A percentile compares a stretch with the other conserved stretches of the same genome.
Conservation (phyloP, 495 filamentous ascomycete species). For the Neurospora sp. region DNA sequence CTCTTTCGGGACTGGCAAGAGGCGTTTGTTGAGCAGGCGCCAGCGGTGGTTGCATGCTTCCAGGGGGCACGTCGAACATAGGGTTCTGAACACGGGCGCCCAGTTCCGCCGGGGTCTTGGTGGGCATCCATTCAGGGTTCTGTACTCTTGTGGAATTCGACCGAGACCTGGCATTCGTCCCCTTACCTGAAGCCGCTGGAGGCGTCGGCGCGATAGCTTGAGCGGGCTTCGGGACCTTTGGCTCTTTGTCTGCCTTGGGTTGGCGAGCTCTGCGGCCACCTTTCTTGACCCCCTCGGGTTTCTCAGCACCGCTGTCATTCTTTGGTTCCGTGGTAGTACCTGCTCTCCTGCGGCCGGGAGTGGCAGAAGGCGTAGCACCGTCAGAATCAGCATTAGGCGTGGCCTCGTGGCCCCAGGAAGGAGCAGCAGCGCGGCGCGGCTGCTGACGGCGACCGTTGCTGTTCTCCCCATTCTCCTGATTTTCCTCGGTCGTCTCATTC, state of each 20-base stretch:
- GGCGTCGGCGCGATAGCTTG: constrained; percentile 36
- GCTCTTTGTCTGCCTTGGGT: constrained; percentile 31
- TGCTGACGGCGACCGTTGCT: constrained; percentile 35
- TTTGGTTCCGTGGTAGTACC: constrained; percentile 24
- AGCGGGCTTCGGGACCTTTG: constrained; percentile 17
- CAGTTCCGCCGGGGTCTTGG: constrained; percentile 25
- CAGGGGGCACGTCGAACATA: constrained; percentile 25
- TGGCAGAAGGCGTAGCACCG: constrained; percentile 36
- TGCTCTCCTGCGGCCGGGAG: constrained; percentile 42
- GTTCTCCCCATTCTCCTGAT: constrained; percentile 40
- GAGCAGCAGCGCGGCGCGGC: constrained; percentile 44
- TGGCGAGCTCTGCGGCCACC: constrained; percentile 33
- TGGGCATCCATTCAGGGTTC: constrained; percentile 26
- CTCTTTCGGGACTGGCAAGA: constrained; percentile 29
- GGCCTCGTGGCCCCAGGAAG: constrained; percentile 38
- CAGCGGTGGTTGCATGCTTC: constrained; percentile 31
- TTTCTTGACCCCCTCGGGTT: constrained; percentile 39
- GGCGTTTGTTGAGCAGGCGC: constrained; percentile 21
- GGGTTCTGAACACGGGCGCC: constrained; percentile 15
- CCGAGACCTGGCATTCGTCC: constrained; percentile 33
- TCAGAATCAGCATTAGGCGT: constrained; percentile 44
- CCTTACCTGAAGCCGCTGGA: constrained; percentile 11
- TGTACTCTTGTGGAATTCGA: constrained; percentile 33
- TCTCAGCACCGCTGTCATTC: constrained; percentile 46
- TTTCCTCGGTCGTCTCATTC: constrained; percentile 40